Evolutionary conservation across 306 rosid genomes (phyloP).

Genomic region (barrel medic (Medicago truncatula)): MtrunA17r5.0-ANR NC_053049.1:48149501-48150000

Average conservation of each 20-base stretch:
- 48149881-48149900: background rate
- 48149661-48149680: too few species aligned
- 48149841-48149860: background rate
- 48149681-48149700: too few species aligned
- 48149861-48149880: background rate
- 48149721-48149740: constrained; percentile 53
- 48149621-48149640: background rate
- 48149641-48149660: background rate
- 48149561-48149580: constrained; percentile 43
- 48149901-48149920: constrained; percentile 49
- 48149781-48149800: constrained; percentile 59
- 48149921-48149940: constrained; percentile 36
- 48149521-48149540: constrained; percentile 35
- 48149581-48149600: constrained; percentile 43
- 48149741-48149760: constrained; percentile 51
- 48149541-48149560: constrained; percentile 33
- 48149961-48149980: constrained; percentile 65
- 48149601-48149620: background rate
- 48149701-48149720: constrained; percentile 55
- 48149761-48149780: constrained; percentile 59
- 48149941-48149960: constrained; percentile 51
- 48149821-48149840: constrained; percentile 13
- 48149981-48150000: constrained; percentile 55
- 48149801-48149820: constrained; percentile 55
- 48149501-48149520: constrained; percentile 36